Evolutionary conservation across 192 early-diverging fungal species (phyloP).

Genomic region (Anaeromyces robustus): DNA sequence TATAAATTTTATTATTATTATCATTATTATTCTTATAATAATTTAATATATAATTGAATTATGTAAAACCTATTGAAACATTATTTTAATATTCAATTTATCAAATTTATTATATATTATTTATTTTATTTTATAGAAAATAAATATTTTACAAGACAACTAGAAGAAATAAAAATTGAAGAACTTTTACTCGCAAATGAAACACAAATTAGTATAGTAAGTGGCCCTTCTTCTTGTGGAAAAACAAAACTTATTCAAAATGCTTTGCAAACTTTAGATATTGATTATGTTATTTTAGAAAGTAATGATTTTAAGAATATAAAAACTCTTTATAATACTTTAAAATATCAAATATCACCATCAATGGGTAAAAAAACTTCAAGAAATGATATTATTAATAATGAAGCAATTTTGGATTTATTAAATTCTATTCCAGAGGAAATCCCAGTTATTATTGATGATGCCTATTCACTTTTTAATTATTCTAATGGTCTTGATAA

Average conservation of each 20-base stretch:
- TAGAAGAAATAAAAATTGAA: not conserved
- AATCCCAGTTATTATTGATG: not conserved
- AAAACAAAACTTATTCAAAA: not conserved
- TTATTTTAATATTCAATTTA: too few species aligned
- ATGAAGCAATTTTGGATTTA: not conserved
- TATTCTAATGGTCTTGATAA: not conserved
- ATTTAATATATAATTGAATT: too few species aligned
- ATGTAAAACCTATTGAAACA: too few species aligned
- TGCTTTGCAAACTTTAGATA: not conserved
- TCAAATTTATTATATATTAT: too few species aligned
- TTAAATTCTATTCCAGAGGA: not conserved
- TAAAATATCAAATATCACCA: not conserved
- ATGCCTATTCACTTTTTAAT: not conserved
- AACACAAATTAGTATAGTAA: not conserved
- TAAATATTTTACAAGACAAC: not conserved
- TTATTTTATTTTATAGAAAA: too few species aligned
- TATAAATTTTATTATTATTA: too few species aligned
- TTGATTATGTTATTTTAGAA: not conserved
- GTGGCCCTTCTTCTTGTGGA: not conserved
- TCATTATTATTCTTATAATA: too few species aligned
- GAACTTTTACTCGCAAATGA: not conserved
- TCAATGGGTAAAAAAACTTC: not conserved
- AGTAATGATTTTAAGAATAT: not conserved
- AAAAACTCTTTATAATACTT: not conserved
- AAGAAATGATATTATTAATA: not conserved